phyloP scores from a whole-genome alignment of 2,329 filamentous ascomycete species.

The Calonectria hongkongensis region DNA sequence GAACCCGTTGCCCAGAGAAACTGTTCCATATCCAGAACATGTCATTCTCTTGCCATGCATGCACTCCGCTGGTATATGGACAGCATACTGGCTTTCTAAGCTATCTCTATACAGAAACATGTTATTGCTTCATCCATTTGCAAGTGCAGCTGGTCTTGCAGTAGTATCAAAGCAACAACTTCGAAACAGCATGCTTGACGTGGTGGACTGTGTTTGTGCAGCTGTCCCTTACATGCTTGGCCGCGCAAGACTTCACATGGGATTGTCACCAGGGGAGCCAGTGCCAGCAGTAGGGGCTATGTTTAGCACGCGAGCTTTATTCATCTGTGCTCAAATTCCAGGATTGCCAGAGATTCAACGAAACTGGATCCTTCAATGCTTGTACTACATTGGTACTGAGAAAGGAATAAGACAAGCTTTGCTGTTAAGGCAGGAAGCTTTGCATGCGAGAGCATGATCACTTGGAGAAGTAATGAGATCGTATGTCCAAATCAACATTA shows the following conservation, averaged over 20 bases:
- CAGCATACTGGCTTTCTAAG: conserved; percentile 2
- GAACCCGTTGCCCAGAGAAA: conserved; percentile 6
- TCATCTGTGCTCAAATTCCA: conserved; percentile 21
- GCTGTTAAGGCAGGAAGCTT: neutral
- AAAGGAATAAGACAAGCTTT: conserved; percentile 19
- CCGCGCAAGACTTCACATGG: neutral
- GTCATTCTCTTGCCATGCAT: conserved; percentile 13
- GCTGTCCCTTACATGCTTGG: conserved; percentile 24
- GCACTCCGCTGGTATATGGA: conserved; percentile 17
- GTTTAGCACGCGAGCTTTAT: conserved; percentile 28
- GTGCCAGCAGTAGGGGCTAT: conserved; percentile 30
- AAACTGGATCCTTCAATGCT: conserved; percentile 33
- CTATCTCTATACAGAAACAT: conserved; percentile 11
- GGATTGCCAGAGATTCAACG: conserved; percentile 9
- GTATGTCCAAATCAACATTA: too few species aligned
- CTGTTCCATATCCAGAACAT: neutral
- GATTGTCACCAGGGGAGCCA: neutral
- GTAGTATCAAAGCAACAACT: neutral
- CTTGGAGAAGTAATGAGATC: neutral
- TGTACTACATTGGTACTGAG: conserved; percentile 20
- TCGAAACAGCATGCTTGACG: neutral
- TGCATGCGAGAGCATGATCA: neutral
- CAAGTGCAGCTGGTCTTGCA: neutral
- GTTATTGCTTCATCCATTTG: conserved; percentile 1
- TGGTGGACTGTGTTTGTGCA: conserved; percentile 7